Base-by-base conservation (phyloP, 768 basidiomycete species). In the Lyophyllum decastes region DNA sequence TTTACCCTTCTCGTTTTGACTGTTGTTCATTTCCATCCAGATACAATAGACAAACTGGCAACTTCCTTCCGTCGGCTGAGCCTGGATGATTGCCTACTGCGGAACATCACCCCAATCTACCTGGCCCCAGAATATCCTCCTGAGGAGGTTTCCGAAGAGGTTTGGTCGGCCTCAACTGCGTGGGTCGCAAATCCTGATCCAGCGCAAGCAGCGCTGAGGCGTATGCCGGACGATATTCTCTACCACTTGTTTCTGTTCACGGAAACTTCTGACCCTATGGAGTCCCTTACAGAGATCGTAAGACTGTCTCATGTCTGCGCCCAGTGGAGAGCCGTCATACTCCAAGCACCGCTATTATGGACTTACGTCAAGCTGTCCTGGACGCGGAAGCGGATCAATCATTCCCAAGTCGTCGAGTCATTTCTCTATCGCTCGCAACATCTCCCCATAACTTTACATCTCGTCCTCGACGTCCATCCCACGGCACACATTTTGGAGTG, bases 271-370 rank as follows among this genome's bases (percentile, higher is more conserved):
- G 57, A 62, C 33, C 58, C 59, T 17, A 21, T 54, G 19, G 54
- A 58, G 2, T 54, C 51, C 11, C 53, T 64, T 12, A 53, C 38
- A 35, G 47, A 50, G 16, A 56, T 50, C 10, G 57, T 60, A 7
- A 49, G 30, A 6, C 52, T 57, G 30, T 64, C 64, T 7, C 64
- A 64, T 30, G 59, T 64, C 3, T 64, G 56, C 49, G 49, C 40
- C 40, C 53, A 47, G 24, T 64, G 64, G 64, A 61, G 61, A 21
- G 35, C 26, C 12, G 48, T 64, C 26, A 57, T 57, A 27, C 49
- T 57, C 1, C 49, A 49, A 17, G 61, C 64, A 1, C 61, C 64
- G 21, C 27, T 64, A 21, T 44, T 64, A 12, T 64, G 64, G 64
- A 62, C 57, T n/a, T 58, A 64, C 35, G 27, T 64, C 30, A 52